These are phyloP conservation scores for Agaricus sinodeliciosus DNA, from an alignment of 768 basidiomycete genomes.

Conservation along the genomic window DNA sequence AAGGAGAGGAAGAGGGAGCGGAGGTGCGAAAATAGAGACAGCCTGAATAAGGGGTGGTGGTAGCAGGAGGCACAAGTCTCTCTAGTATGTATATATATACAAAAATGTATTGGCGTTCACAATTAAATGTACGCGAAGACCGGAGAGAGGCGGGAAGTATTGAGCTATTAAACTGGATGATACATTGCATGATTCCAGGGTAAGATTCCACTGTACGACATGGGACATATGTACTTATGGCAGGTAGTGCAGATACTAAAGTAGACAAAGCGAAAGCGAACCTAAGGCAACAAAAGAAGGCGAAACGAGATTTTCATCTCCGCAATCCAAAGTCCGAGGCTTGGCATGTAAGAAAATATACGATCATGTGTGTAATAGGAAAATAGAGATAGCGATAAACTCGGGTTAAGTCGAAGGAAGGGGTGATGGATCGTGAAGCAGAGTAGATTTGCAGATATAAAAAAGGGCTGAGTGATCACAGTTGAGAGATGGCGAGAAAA, in stretches of 20 bases:
- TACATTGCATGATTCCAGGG: slow-evolving; percentile 8
- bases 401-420: slow-evolving; percentile 7
- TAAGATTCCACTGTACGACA: not conserved
- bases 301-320: slow-evolving; percentile 4
- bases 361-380: slow-evolving; percentile 12
- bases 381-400: slow-evolving; percentile 18
- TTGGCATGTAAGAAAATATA: slow-evolving; percentile 13
- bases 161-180: not conserved
- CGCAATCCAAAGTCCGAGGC: slow-evolving; percentile 9
- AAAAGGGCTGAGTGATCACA: slow-evolving; percentile 15
- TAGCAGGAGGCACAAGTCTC: not conserved
- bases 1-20: slow-evolving; percentile 9
- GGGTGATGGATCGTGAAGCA: slow-evolving; percentile 12
- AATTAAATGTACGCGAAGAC: too few relatives aligned
- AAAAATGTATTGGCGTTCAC: not conserved
- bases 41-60: slow-evolving; percentile 2
- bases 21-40: slow-evolving; percentile 10
- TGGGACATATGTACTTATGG: slow-evolving; percentile 30
- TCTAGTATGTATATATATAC: not conserved
- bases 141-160: not conserved
- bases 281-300: slow-evolving; percentile 22
- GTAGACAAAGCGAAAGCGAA: slow-evolving; percentile 29
- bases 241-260: slow-evolving; percentile 32
- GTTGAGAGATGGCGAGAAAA: not conserved
- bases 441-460: slow-evolving; percentile 15